Percentiles rank a stretch among this genome's conserved stretches.
phyloP scores from a whole-genome alignment of 352 stramenopile species.

The Pythium aquatile region DNA sequence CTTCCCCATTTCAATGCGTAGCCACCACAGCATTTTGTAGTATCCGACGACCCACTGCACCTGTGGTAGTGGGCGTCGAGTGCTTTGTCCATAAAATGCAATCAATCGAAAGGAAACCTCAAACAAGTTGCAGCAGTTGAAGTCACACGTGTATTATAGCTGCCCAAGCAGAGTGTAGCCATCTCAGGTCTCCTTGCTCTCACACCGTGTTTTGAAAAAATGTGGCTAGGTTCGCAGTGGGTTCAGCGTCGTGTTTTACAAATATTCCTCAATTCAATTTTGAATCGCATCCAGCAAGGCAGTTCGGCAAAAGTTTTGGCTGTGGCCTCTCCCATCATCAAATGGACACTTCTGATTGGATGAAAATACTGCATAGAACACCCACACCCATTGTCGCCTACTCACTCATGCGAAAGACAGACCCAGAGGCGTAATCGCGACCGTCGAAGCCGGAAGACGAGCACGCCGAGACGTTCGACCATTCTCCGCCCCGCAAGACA shows the following conservation, averaged over 20 bases:
- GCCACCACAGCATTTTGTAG: background rate
- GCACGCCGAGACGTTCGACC: background rate
- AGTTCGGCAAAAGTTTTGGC: constrained; percentile 15
- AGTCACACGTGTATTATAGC: background rate
- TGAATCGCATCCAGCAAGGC: constrained; percentile 19
- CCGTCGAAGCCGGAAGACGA: constrained; percentile 2
- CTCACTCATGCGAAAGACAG: background rate
- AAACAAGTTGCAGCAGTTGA: too few species aligned
- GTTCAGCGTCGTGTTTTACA: background rate
- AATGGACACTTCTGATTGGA: constrained; percentile 10
- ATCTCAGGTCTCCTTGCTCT: background rate
- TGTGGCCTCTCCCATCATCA: constrained; percentile 14
- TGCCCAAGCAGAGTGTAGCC: background rate
- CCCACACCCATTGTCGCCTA: background rate
- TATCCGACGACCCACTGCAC: background rate
- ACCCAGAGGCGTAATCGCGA: constrained; percentile 13
- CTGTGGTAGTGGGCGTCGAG: background rate
- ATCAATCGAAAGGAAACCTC: background rate
- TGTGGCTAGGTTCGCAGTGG: background rate
- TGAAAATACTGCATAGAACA: background rate
- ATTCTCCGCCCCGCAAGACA: background rate
- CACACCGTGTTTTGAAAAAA: background rate
- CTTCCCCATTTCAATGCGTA: background rate
- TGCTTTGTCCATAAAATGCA: background rate
- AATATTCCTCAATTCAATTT: constrained; percentile 10